These are phyloP conservation scores for Rhexocercosporidium sp. DNA, from an alignment of 2,329 filamentous ascomycete genomes.

Conservation along the genomic window DNA sequence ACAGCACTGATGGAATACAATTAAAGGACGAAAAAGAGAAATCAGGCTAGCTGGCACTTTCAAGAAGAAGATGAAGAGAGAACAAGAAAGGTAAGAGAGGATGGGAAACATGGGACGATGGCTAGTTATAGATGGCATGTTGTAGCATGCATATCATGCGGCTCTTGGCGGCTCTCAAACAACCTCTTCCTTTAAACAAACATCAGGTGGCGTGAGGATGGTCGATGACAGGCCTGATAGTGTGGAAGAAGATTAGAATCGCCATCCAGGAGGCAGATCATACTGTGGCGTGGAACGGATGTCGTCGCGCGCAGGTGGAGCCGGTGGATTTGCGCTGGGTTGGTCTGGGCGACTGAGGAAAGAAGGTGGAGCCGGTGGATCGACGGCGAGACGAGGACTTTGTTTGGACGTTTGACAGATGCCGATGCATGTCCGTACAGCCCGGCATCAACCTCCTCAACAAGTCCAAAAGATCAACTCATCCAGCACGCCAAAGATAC, in stretches of 20 bases:
- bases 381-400: constrained; percentile 3
- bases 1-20: constrained; percentile 13
- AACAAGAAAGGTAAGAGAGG: not conserved
- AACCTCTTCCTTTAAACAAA: not conserved
- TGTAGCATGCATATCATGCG: not conserved
- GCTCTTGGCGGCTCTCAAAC: constrained; percentile 7
- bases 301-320: constrained; percentile 7
- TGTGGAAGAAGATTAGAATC: not conserved
- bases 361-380: constrained; percentile 11
- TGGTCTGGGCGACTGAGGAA: not conserved
- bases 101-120: constrained; percentile 4
- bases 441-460: not conserved
- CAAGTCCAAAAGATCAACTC: not conserved
- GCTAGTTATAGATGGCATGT: not conserved
- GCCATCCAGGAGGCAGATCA: constrained; percentile 2
- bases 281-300: constrained; percentile 7
- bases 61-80: constrained; percentile 13
- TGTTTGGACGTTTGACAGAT: constrained; percentile 10
- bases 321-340: not conserved
- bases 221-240: not conserved
- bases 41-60: constrained; percentile 12
- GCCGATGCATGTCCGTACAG: not conserved
- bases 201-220: not conserved
- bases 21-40: constrained; percentile 4
- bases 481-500: not conserved